A percentile compares a stretch with the other conserved stretches of the same genome.
Conservation (phyloP, 208 protist genomes). For the Eutreptiella sp. region DNA sequence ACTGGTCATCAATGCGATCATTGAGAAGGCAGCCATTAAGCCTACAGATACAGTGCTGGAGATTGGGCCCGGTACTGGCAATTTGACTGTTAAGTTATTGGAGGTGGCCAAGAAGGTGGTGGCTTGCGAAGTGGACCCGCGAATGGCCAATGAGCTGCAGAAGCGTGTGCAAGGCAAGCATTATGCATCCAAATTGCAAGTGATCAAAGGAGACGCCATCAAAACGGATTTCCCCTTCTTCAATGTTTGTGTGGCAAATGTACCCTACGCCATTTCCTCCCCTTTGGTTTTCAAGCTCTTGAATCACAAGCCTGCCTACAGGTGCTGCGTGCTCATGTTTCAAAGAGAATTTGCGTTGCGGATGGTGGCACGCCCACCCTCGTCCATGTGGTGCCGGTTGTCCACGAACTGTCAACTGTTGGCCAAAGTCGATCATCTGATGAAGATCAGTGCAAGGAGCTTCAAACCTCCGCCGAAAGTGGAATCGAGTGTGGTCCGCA, state of each 20-base stretch:
- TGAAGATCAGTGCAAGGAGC: conserved; percentile 98
- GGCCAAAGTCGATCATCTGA: conserved; percentile 90
- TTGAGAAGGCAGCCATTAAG: conserved; percentile 92
- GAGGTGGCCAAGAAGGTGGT: conserved; percentile 94
- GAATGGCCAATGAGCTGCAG: conserved; percentile 98
- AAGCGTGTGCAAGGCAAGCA: conserved; percentile 93
- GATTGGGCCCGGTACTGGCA: conserved; percentile 99
- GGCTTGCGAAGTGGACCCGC: conserved; percentile 97
- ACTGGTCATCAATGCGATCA: conserved; percentile 91
- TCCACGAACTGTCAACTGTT: conserved; percentile 98
- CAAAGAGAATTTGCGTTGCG: conserved; percentile 98
- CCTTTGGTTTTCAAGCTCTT: conserved; percentile 98
- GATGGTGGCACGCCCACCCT: conserved; percentile 93
- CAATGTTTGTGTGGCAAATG: conserved; percentile 99
- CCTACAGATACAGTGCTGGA: conserved; percentile 97
- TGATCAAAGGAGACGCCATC: conserved; percentile 96
- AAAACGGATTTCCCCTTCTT: conserved; percentile 98
- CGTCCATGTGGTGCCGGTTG: conserved; percentile 95
- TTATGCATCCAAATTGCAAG: conserved; percentile 81
- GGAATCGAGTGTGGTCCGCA: conserved; percentile 95
- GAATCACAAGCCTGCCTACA: conserved; percentile 82
- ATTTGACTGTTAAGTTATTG: conserved; percentile 98
- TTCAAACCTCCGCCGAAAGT: conserved; percentile 99
- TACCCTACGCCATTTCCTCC: conserved; percentile 99
- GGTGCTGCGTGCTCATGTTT: conserved; percentile 98